Base-by-base conservation (phyloP, 257 asterid genomes). In the Hygrophila difformis region DNA sequence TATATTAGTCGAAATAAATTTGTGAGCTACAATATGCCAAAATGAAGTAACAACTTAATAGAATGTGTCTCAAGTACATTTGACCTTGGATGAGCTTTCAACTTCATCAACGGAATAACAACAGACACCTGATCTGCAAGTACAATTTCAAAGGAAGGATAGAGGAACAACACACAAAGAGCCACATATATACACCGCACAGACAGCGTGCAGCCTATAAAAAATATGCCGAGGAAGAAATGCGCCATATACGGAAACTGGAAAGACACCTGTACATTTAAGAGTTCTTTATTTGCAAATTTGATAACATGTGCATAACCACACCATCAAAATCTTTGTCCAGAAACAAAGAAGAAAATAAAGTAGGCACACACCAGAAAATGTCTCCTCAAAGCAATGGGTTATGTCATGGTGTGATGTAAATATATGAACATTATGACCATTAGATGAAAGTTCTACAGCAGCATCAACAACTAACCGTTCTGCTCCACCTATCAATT, bases 391-490 rank as follows among this genome's bases (percentile, higher is more conserved):
- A 62, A 89, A 89, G 56, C 98, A 89, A 31, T 82, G 91, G 3
- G 66, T 59, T 66, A 55, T 77, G 60, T 89, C 94, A 63, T 89
- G 98, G 78, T 82, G 93, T 7, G 98, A 69, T n/a, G 98, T 82
- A 56, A 89, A 89, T 62, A 85, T 70, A 57, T 79, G 92, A 57
- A 89, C 88, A 51, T 60, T 71, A 47, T 89, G 96, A 28, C 96
- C 96, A 6, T 60, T 10, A 24, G 94, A 67, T 23, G 96, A 67
- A 71, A 82, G 96, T 71, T 82, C 93, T 24, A 75, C 81, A 58
- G 98, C 94, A 52, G 94, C 88, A 64, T 89, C 96, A 35, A 89
- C 98, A 47, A 89, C 71, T 56, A 89, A 66, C 72, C 98, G 71
- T 69, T 89, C 94, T n/a, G 98, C 98, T 53, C 98, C 98, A 59